phyloP scores from a whole-genome alignment of 768 basidiomycete genomes.

The Hemileccinum impolitum region DNA sequence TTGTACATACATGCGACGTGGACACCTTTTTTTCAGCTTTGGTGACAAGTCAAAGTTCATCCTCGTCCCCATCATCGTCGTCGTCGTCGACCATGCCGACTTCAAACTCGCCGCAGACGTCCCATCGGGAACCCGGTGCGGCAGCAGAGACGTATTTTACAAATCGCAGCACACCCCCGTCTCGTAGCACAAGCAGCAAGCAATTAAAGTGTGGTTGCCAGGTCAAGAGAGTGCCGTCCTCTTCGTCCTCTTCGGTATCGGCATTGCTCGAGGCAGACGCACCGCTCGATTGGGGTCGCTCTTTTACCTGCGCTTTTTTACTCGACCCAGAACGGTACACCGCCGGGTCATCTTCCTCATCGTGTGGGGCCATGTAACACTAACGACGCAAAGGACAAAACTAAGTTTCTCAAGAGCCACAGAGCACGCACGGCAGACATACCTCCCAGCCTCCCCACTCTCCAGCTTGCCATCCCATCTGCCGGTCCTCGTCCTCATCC shows the following conservation, averaged over 20 bases:
- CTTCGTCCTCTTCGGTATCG: conserved; percentile 19
- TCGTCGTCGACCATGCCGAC: conserved; percentile 74
- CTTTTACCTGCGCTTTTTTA: conserved; percentile 30
- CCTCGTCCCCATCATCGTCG: conserved; percentile 40
- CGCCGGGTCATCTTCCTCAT: conserved; percentile 93
- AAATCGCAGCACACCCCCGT: conserved; percentile 91
- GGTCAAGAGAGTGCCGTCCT: conserved; percentile 77
- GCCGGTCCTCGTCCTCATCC: conserved; percentile 28
- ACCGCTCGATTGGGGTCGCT: conserved; percentile 9
- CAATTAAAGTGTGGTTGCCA: conserved; percentile 90
- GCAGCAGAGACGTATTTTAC: conserved; percentile 92
- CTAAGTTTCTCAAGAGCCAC: not conserved
- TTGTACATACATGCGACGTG: not conserved
- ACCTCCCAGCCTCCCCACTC: conserved; percentile 97
- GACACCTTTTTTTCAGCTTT: not conserved
- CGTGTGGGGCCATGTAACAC: conserved; percentile 95
- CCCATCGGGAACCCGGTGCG: conserved; percentile 91
- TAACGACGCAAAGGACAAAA: conserved; percentile 24
- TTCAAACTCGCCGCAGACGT: conserved; percentile 89
- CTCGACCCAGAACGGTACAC: conserved; percentile 72
- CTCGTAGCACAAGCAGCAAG: conserved; percentile 83
- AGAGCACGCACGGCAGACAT: conserved; percentile 19
- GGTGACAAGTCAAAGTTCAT: conserved; percentile 5
- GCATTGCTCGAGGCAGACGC: conserved; percentile 13
- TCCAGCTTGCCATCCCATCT: conserved; percentile 62